A percentile compares a stretch with the other conserved stretches of the same genome.
These are phyloP conservation scores for Fusarium pseudonygamai DNA, from an alignment of 2,329 filamentous ascomycete species.

Conservation along the genomic window DNA sequence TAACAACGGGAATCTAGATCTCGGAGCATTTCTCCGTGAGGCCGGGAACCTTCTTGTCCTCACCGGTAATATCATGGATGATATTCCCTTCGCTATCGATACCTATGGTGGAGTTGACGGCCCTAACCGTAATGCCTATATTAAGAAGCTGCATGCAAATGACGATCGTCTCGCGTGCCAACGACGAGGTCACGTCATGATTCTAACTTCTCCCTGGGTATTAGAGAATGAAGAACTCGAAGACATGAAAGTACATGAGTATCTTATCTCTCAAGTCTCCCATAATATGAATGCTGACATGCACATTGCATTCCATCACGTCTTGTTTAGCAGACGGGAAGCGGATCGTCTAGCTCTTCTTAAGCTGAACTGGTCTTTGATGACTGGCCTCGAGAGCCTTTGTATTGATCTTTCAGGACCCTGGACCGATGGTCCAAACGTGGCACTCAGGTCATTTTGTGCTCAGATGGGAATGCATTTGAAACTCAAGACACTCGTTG, in stretches of 20 bases:
- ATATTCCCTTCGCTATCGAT: not conserved
- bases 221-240: not conserved
- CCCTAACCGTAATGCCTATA: not conserved
- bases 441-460: not conserved
- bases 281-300: not conserved
- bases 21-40: not conserved
- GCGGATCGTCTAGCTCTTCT: not conserved
- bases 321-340: not conserved
- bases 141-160: not conserved
- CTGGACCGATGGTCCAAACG: not conserved
- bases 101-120: not conserved
- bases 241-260: not conserved
- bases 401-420: slow-evolving; percentile 10
- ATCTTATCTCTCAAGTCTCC: not conserved
- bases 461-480: slow-evolving; percentile 1
- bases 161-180: slow-evolving; percentile 6
- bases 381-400: slow-evolving; percentile 18
- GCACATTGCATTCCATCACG: not conserved
- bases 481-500: slow-evolving; percentile 20
- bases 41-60: not conserved
- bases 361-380: slow-evolving; percentile 5
- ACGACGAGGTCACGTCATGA: slow-evolving; percentile 12
- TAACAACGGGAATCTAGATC: not conserved
- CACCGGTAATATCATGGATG: not conserved
- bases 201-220: not conserved